Percentiles rank a stretch among this genome's conserved stretches.
Evolutionary conservation across 495 filamentous ascomycete genomes (phyloP).

Genomic region (Chlorociboria aeruginascens): DNA sequence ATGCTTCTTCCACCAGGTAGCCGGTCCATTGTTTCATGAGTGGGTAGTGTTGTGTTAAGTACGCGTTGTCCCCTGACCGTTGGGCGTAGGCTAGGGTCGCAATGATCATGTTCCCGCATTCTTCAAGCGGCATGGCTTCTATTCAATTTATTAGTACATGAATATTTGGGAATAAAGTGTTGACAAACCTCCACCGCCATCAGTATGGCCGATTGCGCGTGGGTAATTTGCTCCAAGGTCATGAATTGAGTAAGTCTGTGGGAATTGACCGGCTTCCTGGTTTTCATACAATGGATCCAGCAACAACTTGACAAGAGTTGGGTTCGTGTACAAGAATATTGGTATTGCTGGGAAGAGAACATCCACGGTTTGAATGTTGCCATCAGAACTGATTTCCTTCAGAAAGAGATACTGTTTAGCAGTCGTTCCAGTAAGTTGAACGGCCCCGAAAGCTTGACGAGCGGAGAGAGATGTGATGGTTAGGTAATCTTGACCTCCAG

Average conservation of each 20-base stretch:
- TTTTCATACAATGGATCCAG: slow-evolving; percentile 86
- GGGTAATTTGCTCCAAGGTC: slow-evolving; percentile 84
- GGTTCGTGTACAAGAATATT: slow-evolving; percentile 82
- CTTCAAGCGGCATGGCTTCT: slow-evolving; percentile 84
- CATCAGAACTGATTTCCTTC: slow-evolving; percentile 91
- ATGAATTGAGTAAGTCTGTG: slow-evolving; percentile 76
- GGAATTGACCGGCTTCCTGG: slow-evolving; percentile 83
- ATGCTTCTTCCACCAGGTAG: slow-evolving; percentile 69
- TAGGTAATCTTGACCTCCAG: slow-evolving; percentile 57
- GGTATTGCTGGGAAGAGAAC: slow-evolving; percentile 91
- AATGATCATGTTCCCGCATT: slow-evolving; percentile 92
- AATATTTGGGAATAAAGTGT: too few relatives aligned
- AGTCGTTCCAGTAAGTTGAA: slow-evolving; percentile 68
- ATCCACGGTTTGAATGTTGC: slow-evolving; percentile 90
- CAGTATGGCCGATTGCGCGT: slow-evolving; percentile 78
- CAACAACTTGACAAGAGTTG: slow-evolving; percentile 65
- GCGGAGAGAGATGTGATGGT: slow-evolving; percentile 75
- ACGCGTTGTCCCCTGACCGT: slow-evolving; percentile 28
- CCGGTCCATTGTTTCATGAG: slow-evolving; percentile 80
- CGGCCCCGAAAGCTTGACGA: slow-evolving; percentile 79
- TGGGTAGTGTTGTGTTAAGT: slow-evolving; percentile 45
- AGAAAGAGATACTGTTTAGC: slow-evolving; percentile 76
- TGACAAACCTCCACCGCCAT: slow-evolving; percentile 25
- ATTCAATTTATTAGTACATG: slow-evolving; percentile 20
- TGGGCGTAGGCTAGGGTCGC: slow-evolving; percentile 63